Percentiles rank a stretch among this genome's conserved stretches.
Evolutionary conservation across 2,329 filamentous ascomycete genomes (phyloP).

Genomic region (Exserohilum rostratum): DNA sequence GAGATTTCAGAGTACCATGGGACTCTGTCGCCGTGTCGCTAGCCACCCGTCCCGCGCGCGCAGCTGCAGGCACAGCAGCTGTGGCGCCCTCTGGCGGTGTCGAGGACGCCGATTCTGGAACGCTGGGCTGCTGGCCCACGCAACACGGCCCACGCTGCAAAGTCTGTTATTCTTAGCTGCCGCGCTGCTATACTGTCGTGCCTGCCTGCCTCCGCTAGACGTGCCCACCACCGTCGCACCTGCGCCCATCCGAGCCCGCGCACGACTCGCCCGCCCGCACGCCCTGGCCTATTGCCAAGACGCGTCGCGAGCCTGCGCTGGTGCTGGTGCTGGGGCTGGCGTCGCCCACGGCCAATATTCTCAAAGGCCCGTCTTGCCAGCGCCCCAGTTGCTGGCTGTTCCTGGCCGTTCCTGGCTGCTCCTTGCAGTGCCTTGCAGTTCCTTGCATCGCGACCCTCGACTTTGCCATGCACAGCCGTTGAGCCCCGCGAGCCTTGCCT

Average conservation of each 20-base stretch:
- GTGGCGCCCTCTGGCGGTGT: constrained; percentile 8
- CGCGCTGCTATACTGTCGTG: background rate
- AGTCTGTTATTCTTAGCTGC: constrained; percentile 14
- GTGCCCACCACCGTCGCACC: constrained; percentile 1
- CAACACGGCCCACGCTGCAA: too few relatives aligned
- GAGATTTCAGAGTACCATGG: constrained; percentile 1
- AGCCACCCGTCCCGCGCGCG: constrained; percentile 8
- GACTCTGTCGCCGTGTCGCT: background rate
- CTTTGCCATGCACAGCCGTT: too few relatives aligned
- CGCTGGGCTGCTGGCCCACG: constrained; percentile 8
- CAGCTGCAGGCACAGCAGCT: constrained; percentile 7
- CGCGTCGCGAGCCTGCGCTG: background rate
- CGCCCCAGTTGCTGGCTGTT: too few relatives aligned
- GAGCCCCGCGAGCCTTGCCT: constrained; percentile 1
- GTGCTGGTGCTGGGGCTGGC: too few relatives aligned
- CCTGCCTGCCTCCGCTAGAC: too few relatives aligned
- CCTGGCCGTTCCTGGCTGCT: too few relatives aligned
- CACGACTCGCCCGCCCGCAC: background rate
- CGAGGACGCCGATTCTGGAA: constrained; percentile 14
- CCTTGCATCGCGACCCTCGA: background rate
- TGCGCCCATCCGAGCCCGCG: too few relatives aligned
- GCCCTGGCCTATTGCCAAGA: constrained; percentile 1
- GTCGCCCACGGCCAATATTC: background rate
- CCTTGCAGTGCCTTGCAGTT: too few relatives aligned
- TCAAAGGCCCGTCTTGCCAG: background rate